A percentile compares a stretch with the other conserved stretches of the same genome.
Evolutionary conservation across 345 rosid genomes (phyloP).

Genomic region (Iberis pinnata): DNA sequence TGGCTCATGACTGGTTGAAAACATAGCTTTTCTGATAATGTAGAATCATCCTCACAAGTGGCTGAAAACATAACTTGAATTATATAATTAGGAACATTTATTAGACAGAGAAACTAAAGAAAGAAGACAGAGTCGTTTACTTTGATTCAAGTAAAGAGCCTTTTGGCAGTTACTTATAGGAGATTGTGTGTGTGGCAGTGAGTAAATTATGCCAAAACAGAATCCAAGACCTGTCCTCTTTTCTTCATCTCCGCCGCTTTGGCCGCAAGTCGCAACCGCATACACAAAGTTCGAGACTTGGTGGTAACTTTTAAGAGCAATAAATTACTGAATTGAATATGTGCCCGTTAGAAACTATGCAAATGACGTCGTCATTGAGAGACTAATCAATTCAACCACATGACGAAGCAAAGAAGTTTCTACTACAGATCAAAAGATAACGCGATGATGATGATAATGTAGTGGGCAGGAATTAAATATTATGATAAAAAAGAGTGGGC

Average conservation of each 20-base stretch:
- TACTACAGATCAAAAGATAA: too few species aligned
- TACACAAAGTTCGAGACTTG: constrained; percentile 24
- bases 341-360: not conserved
- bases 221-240: constrained; percentile 12
- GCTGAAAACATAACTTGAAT: not conserved
- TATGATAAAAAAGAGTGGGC: not conserved
- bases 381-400: not conserved
- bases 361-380: not conserved
- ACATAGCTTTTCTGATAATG: not conserved
- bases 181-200: too few species aligned
- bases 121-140: not conserved
- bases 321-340: not conserved
- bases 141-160: too few species aligned
- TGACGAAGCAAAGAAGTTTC: not conserved
- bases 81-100: not conserved
- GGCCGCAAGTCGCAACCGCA: constrained; percentile 23
- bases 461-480: too few species aligned
- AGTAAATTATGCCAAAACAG: constrained; percentile 23
- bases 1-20: not conserved
- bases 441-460: not conserved
- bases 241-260: not conserved
- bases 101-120: not conserved
- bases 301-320: constrained; percentile 4
- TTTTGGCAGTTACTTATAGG: constrained; percentile 28
- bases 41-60: not conserved